These are phyloP conservation scores for Phytopythium oedochilum DNA, from an alignment of 352 stramenopile species.

Conservation along the genomic window DNA sequence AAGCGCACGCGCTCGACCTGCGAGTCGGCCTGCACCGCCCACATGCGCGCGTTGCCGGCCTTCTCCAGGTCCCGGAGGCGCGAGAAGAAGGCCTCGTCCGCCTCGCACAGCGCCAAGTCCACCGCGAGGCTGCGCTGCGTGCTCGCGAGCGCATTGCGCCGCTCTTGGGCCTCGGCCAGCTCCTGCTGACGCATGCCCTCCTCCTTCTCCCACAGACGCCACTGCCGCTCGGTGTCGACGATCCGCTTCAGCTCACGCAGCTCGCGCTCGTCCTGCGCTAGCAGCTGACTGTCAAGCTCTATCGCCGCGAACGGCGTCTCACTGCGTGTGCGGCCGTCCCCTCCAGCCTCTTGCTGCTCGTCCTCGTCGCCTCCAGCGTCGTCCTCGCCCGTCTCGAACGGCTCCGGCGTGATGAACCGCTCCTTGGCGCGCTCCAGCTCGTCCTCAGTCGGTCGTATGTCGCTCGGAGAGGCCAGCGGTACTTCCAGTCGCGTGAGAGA, in stretches of 20 bases:
- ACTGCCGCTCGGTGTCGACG: conserved; percentile 36
- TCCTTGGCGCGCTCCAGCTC: conserved; percentile 30
- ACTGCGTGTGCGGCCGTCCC: not conserved
- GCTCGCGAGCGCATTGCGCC: conserved; percentile 13
- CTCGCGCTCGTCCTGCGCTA: conserved; percentile 41
- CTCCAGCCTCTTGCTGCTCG: conserved; percentile 2
- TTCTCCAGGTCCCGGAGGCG: conserved; percentile 39
- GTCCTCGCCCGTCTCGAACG: not conserved
- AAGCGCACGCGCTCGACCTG: conserved; percentile 58
- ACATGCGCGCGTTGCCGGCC: conserved; percentile 37
- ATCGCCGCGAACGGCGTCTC: not conserved
- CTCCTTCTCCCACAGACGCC: conserved; percentile 41
- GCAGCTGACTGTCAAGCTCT: conserved; percentile 9
- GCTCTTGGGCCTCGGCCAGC: conserved; percentile 21
- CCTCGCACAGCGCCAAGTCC: conserved; percentile 41
- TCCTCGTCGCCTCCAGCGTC: not conserved
- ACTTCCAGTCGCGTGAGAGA: conserved; percentile 27
- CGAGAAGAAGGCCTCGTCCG: conserved; percentile 45
- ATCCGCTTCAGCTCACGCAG: conserved; percentile 35
- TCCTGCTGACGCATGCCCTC: conserved; percentile 37
- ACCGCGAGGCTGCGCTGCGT: conserved; percentile 31
- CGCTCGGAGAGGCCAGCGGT: conserved; percentile 12
- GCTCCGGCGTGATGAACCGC: conserved; percentile 25
- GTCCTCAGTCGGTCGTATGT: conserved; percentile 28
- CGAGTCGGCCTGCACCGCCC: conserved; percentile 42